A percentile compares a stretch with the other conserved stretches of the same genome.
These are phyloP conservation scores for Hamigera avellanea DNA, from an alignment of 495 filamentous ascomycete genomes.

Conservation along the genomic window DNA sequence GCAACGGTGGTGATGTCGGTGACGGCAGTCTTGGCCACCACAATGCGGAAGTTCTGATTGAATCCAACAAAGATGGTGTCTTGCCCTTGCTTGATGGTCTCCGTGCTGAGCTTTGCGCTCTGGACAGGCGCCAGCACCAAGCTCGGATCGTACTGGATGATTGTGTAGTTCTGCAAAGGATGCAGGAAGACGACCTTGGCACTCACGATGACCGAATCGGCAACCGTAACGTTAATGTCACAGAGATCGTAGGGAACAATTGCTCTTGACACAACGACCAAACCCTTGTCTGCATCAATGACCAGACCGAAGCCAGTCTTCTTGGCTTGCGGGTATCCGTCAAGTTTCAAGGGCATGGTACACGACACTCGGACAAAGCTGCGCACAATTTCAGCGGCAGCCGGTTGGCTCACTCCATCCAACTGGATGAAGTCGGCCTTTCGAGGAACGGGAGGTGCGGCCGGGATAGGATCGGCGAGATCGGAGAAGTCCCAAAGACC, in stretches of 20 bases:
- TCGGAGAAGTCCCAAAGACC: conserved; percentile 93
- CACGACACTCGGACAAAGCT: conserved; percentile 92
- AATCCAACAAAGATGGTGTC: conserved; percentile 94
- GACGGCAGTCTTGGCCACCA: conserved; percentile 86
- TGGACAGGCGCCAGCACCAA: conserved; percentile 89
- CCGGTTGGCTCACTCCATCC: conserved; percentile 78
- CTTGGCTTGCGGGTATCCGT: conserved; percentile 84
- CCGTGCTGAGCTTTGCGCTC: conserved; percentile 69
- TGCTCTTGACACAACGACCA: conserved; percentile 86
- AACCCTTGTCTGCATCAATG: conserved; percentile 87
- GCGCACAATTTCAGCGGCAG: conserved; percentile 80
- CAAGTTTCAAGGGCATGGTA: conserved; percentile 87
- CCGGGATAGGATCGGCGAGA: conserved; percentile 66
- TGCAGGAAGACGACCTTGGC: conserved; percentile 95
- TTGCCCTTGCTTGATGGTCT: conserved; percentile 77
- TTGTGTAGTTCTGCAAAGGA: conserved; percentile 93
- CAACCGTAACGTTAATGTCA: conserved; percentile 89
- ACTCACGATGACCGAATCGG: conserved; percentile 87
- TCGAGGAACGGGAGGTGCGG: conserved; percentile 54
- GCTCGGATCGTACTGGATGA: conserved; percentile 88
- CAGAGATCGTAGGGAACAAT: conserved; percentile 94
- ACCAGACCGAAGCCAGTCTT: conserved; percentile 95
- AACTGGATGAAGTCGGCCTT: conserved; percentile 85
- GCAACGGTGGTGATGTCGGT: conserved; percentile 97
- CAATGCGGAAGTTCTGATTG: conserved; percentile 88